A percentile compares a stretch with the other conserved stretches of the same genome.
Conservation (phyloP, 75 land plant genomes). For the Larix kaempferi region DNA sequence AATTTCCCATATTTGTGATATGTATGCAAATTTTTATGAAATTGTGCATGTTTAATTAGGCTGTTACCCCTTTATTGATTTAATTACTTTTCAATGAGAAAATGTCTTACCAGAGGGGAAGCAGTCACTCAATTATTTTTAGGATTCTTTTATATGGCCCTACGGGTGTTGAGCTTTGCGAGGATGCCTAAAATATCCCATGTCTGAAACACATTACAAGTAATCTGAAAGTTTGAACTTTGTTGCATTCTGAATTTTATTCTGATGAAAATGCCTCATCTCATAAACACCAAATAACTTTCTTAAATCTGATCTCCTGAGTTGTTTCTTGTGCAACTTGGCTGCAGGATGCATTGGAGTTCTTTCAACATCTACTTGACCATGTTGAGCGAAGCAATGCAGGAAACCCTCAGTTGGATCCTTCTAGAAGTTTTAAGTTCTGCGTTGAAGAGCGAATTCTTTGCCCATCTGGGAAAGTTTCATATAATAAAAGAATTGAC, state of each 20-base stretch:
- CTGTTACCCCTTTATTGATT: background rate
- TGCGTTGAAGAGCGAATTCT: slow-evolving; percentile 79
- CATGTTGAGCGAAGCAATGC: slow-evolving; percentile 81
- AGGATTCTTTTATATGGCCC: too few relatives aligned
- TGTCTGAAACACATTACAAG: background rate
- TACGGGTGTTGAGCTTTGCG: background rate
- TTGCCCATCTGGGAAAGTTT: slow-evolving; percentile 92
- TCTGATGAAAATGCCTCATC: background rate
- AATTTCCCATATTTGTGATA: too few relatives aligned
- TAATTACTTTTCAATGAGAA: background rate
- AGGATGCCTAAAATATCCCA: background rate
- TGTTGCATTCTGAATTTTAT: background rate
- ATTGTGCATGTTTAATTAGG: too few relatives aligned
- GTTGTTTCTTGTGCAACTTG: background rate
- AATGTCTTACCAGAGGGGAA: background rate
- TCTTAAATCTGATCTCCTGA: background rate
- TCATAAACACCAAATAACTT: background rate
- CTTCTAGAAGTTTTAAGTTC: slow-evolving; percentile 89
- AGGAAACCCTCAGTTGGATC: slow-evolving; percentile 60
- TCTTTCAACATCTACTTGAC: slow-evolving; percentile 89
- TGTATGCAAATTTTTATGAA: too few relatives aligned
- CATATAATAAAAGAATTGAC: slow-evolving; percentile 84
- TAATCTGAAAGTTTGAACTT: background rate
- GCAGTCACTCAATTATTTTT: background rate
- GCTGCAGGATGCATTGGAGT: slow-evolving; percentile 96